Percentiles rank a stretch among this genome's conserved stretches.
Conservation (phyloP, 1,284 basidiomycete species). For the Malassezia caprae region DNA sequence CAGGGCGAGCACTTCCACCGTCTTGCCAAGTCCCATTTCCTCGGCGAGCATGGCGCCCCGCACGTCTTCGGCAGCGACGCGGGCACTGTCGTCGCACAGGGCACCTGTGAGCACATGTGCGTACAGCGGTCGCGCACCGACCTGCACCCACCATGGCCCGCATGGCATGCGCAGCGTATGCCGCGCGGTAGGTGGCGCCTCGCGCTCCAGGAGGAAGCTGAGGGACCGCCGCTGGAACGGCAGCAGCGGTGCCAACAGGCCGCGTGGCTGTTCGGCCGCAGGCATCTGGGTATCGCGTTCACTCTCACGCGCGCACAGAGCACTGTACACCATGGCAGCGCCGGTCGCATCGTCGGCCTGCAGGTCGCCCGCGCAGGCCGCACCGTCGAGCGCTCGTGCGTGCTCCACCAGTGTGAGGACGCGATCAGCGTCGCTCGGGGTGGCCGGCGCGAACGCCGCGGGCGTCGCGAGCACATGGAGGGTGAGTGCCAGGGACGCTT, state of each 20-base stretch:
- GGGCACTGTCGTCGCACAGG: constrained; percentile 19
- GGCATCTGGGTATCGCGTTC: constrained; percentile 7
- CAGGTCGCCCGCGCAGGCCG: no score
- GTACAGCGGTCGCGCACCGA: constrained; percentile 17
- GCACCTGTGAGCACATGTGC: constrained; percentile 29
- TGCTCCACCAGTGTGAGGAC: neutral
- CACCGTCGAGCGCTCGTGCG: neutral
- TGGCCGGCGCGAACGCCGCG: neutral
- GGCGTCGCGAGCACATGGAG: neutral
- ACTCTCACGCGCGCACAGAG: constrained; percentile 19
- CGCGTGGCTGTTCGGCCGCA: constrained; percentile 23
- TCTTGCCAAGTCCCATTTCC: constrained; percentile 50
- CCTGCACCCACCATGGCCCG: constrained; percentile 36
- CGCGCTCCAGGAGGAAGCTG: constrained; percentile 35
- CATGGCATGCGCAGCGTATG: constrained; percentile 14
- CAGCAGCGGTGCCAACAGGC: constrained; percentile 25
- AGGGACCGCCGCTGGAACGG: constrained; percentile 39
- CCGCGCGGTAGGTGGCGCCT: constrained; percentile 19
- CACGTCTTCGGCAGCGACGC: constrained; percentile 9
- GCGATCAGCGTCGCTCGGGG: neutral
- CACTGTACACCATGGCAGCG: constrained; percentile 27
- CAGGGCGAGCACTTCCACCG: constrained; percentile 47
- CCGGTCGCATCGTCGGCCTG: neutral
- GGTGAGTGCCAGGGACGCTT: neutral
- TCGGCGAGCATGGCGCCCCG: constrained; percentile 43